Percentiles rank a stretch among this genome's conserved stretches.
phyloP scores from a whole-genome alignment of 75 land plant genomes.

The Pinus tabuliformis region DNA sequence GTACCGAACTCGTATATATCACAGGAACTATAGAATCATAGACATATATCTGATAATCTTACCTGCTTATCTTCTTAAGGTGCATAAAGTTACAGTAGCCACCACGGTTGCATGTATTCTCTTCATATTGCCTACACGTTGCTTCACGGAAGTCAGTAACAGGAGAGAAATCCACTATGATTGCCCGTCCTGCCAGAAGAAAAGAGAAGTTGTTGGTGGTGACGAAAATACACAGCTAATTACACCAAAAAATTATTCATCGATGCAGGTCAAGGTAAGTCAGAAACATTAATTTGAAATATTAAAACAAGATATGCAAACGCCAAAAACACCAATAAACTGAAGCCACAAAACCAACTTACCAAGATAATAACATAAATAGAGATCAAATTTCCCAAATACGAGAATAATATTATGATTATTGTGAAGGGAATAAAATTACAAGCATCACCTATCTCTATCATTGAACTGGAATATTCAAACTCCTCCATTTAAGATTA shows the following conservation, averaged over 20 bases:
- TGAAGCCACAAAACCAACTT: neutral
- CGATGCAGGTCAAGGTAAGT: neutral
- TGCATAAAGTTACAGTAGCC: constrained; percentile 79
- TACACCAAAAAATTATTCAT: neutral
- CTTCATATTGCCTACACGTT: constrained; percentile 74
- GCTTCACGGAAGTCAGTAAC: constrained; percentile 81
- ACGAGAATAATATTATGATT: no score
- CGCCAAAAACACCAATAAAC: neutral
- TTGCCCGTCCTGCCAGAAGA: constrained; percentile 53
- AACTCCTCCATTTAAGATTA: neutral
- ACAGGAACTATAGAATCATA: neutral
- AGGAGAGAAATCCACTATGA: constrained; percentile 71
- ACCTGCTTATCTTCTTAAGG: constrained; percentile 53
- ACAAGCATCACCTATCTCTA: neutral
- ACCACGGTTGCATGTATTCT: constrained; percentile 73
- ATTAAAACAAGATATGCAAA: neutral
- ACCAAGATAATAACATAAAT: neutral
- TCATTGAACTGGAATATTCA: neutral
- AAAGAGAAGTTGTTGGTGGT: neutral
- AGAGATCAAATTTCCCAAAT: no score
- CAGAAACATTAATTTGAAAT: neutral
- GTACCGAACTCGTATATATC: neutral
- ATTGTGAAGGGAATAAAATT: neutral
- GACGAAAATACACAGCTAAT: neutral
- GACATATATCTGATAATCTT: neutral